phyloP scores from a whole-genome alignment of 2,329 filamentous ascomycete genomes.

The Colletotrichum brevisporum region DNA sequence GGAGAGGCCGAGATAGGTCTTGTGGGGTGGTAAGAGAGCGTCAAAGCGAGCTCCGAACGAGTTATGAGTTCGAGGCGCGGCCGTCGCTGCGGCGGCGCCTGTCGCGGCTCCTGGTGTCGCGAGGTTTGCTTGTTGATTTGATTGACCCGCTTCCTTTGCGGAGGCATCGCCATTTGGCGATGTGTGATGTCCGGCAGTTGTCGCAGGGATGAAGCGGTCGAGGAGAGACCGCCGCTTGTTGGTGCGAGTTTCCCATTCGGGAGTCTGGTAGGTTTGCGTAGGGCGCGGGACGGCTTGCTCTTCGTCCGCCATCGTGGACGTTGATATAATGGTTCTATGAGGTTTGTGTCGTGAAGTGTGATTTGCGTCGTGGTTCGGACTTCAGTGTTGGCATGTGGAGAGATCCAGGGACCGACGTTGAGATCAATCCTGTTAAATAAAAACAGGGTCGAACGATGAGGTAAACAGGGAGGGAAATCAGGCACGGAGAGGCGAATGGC shows the following conservation, averaged over 20 bases:
- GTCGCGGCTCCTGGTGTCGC: not conserved
- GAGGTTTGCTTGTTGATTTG: not conserved
- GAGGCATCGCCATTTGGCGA: not conserved
- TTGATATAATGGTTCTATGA: too few relatives aligned
- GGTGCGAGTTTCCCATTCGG: conserved; percentile 30
- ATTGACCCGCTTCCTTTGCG: conserved; percentile 18
- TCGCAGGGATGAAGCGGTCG: conserved; percentile 16
- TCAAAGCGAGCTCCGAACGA: conserved; percentile 27
- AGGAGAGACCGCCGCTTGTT: conserved; percentile 31
- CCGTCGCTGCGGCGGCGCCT: not conserved
- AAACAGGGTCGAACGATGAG: not conserved
- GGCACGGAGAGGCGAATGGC: not conserved
- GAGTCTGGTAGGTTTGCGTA: conserved; percentile 32
- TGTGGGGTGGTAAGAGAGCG: conserved; percentile 26
- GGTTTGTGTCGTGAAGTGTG: too few relatives aligned
- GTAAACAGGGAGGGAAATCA: not conserved
- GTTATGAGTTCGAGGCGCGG: not conserved
- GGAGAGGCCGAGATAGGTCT: conserved; percentile 28
- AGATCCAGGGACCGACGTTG: not conserved
- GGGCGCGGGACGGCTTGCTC: conserved; percentile 28
- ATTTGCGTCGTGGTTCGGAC: not conserved
- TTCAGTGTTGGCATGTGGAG: not conserved
- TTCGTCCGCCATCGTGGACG: conserved; percentile 22
- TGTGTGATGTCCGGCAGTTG: not conserved
- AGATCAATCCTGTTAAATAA: not conserved